Evolutionary conservation across 805 yeast species (phyloP).

Genomic region (Jamesozyma piceae): DNA sequence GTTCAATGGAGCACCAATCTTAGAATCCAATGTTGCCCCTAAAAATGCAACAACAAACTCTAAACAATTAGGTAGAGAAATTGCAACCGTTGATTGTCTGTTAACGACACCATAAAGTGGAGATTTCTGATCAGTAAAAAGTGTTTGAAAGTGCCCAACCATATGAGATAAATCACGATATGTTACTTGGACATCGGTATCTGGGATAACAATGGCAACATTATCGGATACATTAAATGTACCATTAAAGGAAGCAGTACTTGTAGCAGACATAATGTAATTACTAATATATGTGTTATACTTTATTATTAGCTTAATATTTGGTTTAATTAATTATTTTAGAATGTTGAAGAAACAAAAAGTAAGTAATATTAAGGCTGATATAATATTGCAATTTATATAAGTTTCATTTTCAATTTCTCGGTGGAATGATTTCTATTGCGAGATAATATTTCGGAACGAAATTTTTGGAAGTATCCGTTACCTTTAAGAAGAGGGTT

Average conservation of each 20-base stretch:
- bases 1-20: slow-evolving; percentile 62
- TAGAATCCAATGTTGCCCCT: slow-evolving; percentile 45
- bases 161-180: slow-evolving; percentile 38
- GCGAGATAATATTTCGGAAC: too few species aligned
- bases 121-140: slow-evolving; percentile 35
- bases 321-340: neutral
- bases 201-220: slow-evolving; percentile 40
- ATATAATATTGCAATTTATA: too few species aligned
- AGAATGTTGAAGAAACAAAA: too few species aligned
- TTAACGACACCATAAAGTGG: slow-evolving; percentile 32
- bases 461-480: too few species aligned
- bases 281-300: neutral
- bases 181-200: slow-evolving; percentile 35
- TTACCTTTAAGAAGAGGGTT: too few species aligned
- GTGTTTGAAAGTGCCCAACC: slow-evolving; percentile 41
- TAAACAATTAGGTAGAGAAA: slow-evolving; percentile 50
- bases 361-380: too few species aligned
- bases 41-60: slow-evolving; percentile 51
- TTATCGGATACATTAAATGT: slow-evolving; percentile 32
- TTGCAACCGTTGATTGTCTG: slow-evolving; percentile 43
- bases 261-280: slow-evolving; percentile 1
- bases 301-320: neutral
- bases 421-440: too few species aligned
- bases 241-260: slow-evolving; percentile 33
- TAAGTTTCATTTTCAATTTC: too few species aligned